These are phyloP conservation scores for Pleodorina starrii DNA, from an alignment of 139 green algal genomes.

Conservation along the genomic window DNA sequence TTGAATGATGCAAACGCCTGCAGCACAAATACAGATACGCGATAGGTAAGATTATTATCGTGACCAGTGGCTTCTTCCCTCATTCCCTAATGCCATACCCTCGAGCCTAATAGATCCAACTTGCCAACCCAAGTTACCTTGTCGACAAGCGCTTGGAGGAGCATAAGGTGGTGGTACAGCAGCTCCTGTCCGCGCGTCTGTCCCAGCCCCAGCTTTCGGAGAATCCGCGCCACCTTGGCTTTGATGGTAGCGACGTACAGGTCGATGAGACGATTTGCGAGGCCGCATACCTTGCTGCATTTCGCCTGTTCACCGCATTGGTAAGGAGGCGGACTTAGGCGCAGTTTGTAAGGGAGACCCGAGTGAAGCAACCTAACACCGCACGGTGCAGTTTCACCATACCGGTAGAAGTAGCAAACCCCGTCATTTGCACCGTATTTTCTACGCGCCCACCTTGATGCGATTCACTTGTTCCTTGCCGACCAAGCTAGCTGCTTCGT, in stretches of 20 bases:
- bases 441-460: constrained; percentile 29
- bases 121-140: constrained; percentile 22
- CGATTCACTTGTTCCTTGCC: constrained; percentile 23
- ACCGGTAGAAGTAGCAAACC: no score
- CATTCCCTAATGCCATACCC: no score
- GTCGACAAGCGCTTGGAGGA: background rate
- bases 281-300: constrained; percentile 22
- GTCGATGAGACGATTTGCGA: constrained; percentile 24
- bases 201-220: constrained; percentile 31
- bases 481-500: background rate
- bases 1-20: constrained; percentile 20
- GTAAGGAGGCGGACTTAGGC: no score
- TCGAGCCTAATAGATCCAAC: no score
- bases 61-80: no score
- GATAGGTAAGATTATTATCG: no score
- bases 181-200: constrained; percentile 15
- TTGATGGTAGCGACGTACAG: constrained; percentile 44
- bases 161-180: constrained; percentile 39
- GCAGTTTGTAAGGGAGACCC: no score
- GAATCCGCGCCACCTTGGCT: constrained; percentile 35
- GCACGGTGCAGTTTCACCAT: no score
- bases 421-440: no score
- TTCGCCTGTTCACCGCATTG: constrained; percentile 35
- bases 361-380: no score
- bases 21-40: no score